Percentiles rank a stretch among this genome's conserved stretches.
Conservation (phyloP, 108 stramenopile genomes). For the Epithemia pelagica region DNA sequence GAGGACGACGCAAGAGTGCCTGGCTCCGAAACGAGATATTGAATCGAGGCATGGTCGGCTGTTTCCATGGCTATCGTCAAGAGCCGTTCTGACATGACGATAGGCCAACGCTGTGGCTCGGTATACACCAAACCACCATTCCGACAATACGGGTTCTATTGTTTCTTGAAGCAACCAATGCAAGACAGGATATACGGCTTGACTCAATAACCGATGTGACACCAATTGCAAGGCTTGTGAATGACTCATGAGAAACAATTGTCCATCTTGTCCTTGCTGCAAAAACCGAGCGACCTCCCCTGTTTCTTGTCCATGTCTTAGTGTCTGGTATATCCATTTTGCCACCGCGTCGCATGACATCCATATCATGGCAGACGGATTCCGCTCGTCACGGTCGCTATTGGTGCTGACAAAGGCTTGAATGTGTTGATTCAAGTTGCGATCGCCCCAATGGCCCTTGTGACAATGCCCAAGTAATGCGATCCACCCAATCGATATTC, state of each 20-base stretch:
- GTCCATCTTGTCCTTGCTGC: conserved; percentile 6
- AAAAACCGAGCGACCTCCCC: conserved; percentile 6
- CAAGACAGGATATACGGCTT: neutral
- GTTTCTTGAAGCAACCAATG: neutral
- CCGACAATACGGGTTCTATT: neutral
- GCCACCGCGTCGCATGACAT: neutral
- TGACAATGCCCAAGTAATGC: no score
- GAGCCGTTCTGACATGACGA: neutral
- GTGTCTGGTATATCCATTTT: neutral
- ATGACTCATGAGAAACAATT: conserved; percentile 7
- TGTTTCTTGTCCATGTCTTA: no score
- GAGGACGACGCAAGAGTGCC: no score
- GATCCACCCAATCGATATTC: no score
- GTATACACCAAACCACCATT: neutral
- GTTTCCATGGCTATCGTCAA: no score
- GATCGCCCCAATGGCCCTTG: no score
- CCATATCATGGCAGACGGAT: neutral
- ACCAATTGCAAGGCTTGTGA: neutral
- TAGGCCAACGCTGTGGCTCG: neutral
- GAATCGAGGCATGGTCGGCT: no score
- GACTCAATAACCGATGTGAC: no score
- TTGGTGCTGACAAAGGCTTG: no score
- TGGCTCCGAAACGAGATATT: no score
- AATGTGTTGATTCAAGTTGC: no score
- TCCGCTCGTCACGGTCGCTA: no score